Evolutionary conservation across 257 asterid genomes (phyloP), one percentile per base, ranked within the genome.

Genomic region (Nicotiana tabacum): DNA sequence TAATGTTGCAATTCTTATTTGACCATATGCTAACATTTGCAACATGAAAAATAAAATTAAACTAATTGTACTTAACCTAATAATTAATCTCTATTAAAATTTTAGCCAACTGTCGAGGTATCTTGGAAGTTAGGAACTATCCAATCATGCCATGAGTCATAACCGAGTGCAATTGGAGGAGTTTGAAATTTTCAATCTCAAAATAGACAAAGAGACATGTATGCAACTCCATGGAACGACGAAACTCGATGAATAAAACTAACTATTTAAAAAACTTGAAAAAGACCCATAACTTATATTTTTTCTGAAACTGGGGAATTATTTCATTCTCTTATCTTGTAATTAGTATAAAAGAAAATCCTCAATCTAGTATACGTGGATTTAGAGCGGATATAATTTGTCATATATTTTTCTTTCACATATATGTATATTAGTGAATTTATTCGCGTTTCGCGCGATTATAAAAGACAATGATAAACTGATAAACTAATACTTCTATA

Each of bases 191-290:
- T 76, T 76, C 80, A 76, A 76, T 51, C 29, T 51, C 80, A 76
- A 76, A 72, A 48, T 46, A 72, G 39, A 72, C 61, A 72, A 72
- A 27, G 64, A 76, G 64, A 76, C 80, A 76, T 76, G 80, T 76
- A 51, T 0, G 64, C 80, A 76, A 76, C 24, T 76, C 55, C 65
- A 76, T 76, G 80, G 13, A 8, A 51, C 32, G 27, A 35, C 80
- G 30, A 76, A 76, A 76, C 46, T 27, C 29, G 27, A 76, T 15
- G 16, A 76, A 51, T 3, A 15, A 27, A 76, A 51, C 46, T 29
- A 51, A 51, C 33, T 76, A 46, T 21, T 61, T 21, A 9, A 21
- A 1, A 24, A 13, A 72, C 37, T 46, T 10, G 1, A 74, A 48
- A 67, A 18, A 0, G 79, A 74, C 37, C 13, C 79, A 6, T 69